Percentiles rank a stretch among this genome's conserved stretches.
These are phyloP conservation scores for Cicer bijugum DNA, from an alignment of 306 rosid genomes.

Conservation along the genomic window DNA sequence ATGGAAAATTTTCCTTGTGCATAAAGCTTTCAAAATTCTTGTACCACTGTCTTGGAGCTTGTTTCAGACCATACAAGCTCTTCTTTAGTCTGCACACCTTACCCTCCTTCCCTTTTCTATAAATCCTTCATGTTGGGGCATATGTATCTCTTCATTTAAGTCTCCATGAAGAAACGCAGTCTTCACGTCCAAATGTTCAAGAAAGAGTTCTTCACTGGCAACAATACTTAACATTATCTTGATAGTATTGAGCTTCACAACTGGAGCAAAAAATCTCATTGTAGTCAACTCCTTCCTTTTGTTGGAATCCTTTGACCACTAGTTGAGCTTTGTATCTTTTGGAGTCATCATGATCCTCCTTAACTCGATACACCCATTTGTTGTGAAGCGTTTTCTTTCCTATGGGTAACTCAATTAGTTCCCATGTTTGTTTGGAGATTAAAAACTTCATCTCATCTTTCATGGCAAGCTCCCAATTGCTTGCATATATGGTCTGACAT, in stretches of 20 bases:
- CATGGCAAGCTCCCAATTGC: no score
- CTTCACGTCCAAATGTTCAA: not conserved
- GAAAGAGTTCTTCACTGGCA: not conserved
- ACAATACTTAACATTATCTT: not conserved
- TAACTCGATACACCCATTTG: no score
- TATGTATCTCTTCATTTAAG: no score
- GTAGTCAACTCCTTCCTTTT: not conserved
- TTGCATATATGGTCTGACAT: no score
- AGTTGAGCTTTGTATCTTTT: not conserved
- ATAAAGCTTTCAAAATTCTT: not conserved
- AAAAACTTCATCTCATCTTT: no score
- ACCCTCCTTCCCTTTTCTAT: not conserved
- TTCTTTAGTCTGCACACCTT: not conserved
- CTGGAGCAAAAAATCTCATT: not conserved
- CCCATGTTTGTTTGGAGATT: not conserved
- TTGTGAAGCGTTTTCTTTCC: not conserved
- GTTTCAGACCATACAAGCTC: not conserved
- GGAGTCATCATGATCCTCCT: no score
- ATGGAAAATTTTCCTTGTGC: not conserved
- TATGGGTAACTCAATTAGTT: not conserved
- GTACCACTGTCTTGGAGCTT: not conserved
- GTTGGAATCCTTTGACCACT: conserved; percentile 1
- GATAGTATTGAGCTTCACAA: conserved; percentile 1
- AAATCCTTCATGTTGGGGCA: not conserved
- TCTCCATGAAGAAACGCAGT: no score